Evolutionary conservation across 306 rosid species (phyloP), one percentile per base, ranked within the genome.

Genomic region (Lagenaria siceraria): DNA sequence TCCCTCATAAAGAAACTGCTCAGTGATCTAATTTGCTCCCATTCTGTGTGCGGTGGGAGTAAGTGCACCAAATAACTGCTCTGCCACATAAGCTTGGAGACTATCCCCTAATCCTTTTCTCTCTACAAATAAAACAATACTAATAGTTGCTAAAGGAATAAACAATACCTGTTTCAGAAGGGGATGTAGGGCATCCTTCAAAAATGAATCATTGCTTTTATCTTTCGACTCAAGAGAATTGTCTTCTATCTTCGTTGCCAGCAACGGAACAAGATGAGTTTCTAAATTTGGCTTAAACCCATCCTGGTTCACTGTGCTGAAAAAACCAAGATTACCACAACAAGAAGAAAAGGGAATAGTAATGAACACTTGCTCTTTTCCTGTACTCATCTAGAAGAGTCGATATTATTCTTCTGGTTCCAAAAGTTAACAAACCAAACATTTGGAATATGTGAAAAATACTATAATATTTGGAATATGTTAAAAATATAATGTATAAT

Each of bases 271-370:
- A 68, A 94, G 93, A 63, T 94, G 97, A 76, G 86, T 90, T 90
- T 94, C 98, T 72, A 87, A 78, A 87, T 94, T 94, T 59, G 97
- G 98, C 85, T 92, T 94, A 78, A 94, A 94, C 65, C 98, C 98
- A 85, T 92, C 97, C 85, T 87, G 81, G 84, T 94, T 94, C 88
- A 94, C 97, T 81, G 95, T 89, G 81, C 98, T 94, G 85, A 83
- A 90, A 81, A 87, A 83, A 49, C 2, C 65, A 74, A 83, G 81
- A 79, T 35, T 10, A 70, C 29, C 62, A 53, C 51, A 77, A 76
- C 53, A 58, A 31, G 46, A 69, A 77, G 43, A 49, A 80, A 76
- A 22, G n/a, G 33, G 43, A 52, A 69, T 42, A 42, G 55, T 69
- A 18, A 72, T 6, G 6, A 56, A 36, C 42, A 53, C 12, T 75